Evolutionary conservation across 495 filamentous ascomycete genomes (phyloP).

Genomic region (Lindgomyces ingoldianus): DNA sequence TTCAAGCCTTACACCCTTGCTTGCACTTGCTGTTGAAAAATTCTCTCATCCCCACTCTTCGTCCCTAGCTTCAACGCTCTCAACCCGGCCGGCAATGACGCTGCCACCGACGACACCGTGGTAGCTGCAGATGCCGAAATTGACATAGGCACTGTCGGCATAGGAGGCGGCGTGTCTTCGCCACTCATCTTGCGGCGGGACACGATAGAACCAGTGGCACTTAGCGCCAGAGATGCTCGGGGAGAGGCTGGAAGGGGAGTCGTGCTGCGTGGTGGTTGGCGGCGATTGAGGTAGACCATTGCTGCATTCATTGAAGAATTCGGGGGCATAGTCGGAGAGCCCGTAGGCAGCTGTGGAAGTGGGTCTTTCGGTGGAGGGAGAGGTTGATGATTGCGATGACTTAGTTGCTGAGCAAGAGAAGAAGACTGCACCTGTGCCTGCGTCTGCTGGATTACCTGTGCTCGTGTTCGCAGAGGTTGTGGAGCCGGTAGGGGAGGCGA

Average conservation of each 20-base stretch:
- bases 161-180: background rate
- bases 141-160: background rate
- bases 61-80: constrained; percentile 13
- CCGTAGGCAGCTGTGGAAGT: background rate
- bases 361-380: background rate
- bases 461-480: background rate
- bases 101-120: too few species aligned
- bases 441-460: background rate
- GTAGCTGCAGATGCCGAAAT: background rate
- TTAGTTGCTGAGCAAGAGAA: background rate
- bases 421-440: background rate
- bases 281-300: constrained; percentile 13
- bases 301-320: constrained; percentile 17
- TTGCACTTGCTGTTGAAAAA: constrained; percentile 4
- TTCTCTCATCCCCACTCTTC: constrained; percentile 12
- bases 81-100: constrained; percentile 5
- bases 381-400: background rate
- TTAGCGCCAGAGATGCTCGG: constrained; percentile 15
- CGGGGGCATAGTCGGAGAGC: background rate
- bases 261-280: constrained; percentile 7
- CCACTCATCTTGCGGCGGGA: constrained; percentile 16
- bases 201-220: background rate
- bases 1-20: too few species aligned
- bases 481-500: background rate
- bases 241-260: constrained; percentile 20